Percentiles rank a stretch among this genome's conserved stretches.
phyloP scores from a whole-genome alignment of 2,329 filamentous ascomycete genomes.

The Gnomoniopsis sp. region DNA sequence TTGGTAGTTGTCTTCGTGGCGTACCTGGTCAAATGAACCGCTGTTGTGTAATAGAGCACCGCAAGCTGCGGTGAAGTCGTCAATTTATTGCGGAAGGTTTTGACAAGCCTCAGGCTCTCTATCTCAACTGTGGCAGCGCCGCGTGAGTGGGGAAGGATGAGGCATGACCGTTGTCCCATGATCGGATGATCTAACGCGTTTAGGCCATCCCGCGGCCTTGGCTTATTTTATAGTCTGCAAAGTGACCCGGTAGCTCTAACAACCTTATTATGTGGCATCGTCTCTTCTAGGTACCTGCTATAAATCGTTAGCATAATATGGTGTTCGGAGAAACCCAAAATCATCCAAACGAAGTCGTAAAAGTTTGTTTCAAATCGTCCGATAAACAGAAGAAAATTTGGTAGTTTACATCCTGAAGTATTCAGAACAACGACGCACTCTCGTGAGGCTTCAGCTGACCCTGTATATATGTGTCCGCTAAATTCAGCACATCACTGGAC shows the following conservation, averaged over 20 bases:
- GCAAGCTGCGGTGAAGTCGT: background rate
- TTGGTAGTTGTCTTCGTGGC: no score
- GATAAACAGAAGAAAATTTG: no score
- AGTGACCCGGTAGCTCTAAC: background rate
- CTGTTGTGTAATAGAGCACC: background rate
- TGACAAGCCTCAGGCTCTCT: background rate
- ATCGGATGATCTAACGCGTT: conserved; percentile 6
- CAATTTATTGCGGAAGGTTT: background rate
- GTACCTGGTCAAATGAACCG: background rate
- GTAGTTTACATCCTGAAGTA: no score
- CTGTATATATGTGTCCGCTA: no score
- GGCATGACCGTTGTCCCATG: conserved; percentile 11
- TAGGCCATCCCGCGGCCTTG: background rate
- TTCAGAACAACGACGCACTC: no score
- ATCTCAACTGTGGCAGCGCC: background rate
- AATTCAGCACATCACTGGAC: no score
- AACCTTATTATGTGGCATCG: background rate
- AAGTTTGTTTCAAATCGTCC: no score
- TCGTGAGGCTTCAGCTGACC: no score
- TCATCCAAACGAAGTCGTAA: no score
- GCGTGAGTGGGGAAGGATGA: conserved; percentile 9
- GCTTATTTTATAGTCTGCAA: background rate
- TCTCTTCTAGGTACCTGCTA: background rate
- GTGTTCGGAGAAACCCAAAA: no score
- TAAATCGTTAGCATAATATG: no score